Evolutionary conservation across 2,329 filamentous ascomycete species (phyloP).

Genomic region (Mycogone perniciosa): DNA sequence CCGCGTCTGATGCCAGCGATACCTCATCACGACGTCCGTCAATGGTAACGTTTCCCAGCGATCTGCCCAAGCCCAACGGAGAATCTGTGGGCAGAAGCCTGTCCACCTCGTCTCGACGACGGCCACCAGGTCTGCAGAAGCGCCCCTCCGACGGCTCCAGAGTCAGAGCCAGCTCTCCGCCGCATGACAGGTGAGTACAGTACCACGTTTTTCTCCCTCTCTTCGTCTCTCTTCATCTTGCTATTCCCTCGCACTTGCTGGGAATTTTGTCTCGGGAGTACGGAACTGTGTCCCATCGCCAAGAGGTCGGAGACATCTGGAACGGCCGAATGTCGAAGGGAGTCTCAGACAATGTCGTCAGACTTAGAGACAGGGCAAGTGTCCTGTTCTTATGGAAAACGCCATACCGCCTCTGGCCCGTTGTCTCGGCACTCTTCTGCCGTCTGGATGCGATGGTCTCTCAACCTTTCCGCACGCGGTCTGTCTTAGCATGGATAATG

Average conservation of each 20-base stretch:
- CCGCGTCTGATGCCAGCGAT: conserved; percentile 14
- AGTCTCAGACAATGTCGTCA: conserved; percentile 8
- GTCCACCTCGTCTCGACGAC: conserved; percentile 5
- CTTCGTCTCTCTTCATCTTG: background rate
- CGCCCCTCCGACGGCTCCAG: conserved; percentile 34
- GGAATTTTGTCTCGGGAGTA: too few species aligned
- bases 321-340: background rate
- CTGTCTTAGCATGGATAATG: background rate
- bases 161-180: conserved; percentile 42
- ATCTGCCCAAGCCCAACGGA: conserved; percentile 23
- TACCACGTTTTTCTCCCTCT: background rate
- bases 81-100: conserved; percentile 29
- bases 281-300: too few species aligned
- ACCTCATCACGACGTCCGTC: conserved; percentile 25
- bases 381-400: conserved; percentile 2
- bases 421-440: conserved; percentile 12
- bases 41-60: conserved; percentile 30
- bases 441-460: conserved; percentile 2
- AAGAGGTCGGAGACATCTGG: background rate
- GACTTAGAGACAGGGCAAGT: background rate
- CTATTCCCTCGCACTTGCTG: too few species aligned
- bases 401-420: background rate
- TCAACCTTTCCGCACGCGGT: background rate
- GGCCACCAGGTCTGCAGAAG: conserved; percentile 5
- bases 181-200: conserved; percentile 39